Conservation (phyloP, 495 filamentous ascomycete genomes). For the Aspergillus biplanus region DNA sequence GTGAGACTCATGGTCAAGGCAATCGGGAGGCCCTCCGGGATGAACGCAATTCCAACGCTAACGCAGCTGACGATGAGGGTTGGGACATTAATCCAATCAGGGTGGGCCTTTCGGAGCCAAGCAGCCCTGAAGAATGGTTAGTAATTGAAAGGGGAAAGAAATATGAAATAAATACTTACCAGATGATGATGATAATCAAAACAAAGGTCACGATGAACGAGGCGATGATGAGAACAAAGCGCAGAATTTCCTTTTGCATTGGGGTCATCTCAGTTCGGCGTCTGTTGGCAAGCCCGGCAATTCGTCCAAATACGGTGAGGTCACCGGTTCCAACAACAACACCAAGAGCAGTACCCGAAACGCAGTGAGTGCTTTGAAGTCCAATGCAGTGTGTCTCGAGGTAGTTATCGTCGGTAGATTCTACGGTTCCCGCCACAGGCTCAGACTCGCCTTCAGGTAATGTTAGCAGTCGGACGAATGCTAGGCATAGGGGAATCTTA, state of each 20-base stretch:
- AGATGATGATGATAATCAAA: constrained; percentile 60
- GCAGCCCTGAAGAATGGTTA: constrained; percentile 44
- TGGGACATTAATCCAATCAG: constrained; percentile 66
- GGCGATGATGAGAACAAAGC: constrained; percentile 66
- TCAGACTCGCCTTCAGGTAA: constrained; percentile 56
- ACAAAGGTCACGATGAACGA: constrained; percentile 55
- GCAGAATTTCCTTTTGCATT: constrained; percentile 65
- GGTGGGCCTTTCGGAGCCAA: constrained; percentile 61
- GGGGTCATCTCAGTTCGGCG: constrained; percentile 61
- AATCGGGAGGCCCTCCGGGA: constrained; percentile 70
- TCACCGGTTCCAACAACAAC: constrained; percentile 63
- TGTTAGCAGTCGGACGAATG: neutral
- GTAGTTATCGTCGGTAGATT: constrained; percentile 67
- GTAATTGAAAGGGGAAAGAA: constrained; percentile 12
- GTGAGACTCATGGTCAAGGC: constrained; percentile 60
- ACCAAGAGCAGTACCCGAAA: constrained; percentile 60
- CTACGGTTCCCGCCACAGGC: constrained; percentile 56
- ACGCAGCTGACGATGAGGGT: constrained; percentile 66
- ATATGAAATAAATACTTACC: constrained; percentile 40
- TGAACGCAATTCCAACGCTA: constrained; percentile 67
- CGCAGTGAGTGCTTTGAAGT: constrained; percentile 67
- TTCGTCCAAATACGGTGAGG: constrained; percentile 64
- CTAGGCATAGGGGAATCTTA: constrained; percentile 24
- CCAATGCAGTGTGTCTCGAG: constrained; percentile 74
- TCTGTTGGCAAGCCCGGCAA: constrained; percentile 64